Evolutionary conservation across 495 filamentous ascomycete species (phyloP), one percentile per base, ranked within the genome.

Genomic region (Neurospora discreta): DNA sequence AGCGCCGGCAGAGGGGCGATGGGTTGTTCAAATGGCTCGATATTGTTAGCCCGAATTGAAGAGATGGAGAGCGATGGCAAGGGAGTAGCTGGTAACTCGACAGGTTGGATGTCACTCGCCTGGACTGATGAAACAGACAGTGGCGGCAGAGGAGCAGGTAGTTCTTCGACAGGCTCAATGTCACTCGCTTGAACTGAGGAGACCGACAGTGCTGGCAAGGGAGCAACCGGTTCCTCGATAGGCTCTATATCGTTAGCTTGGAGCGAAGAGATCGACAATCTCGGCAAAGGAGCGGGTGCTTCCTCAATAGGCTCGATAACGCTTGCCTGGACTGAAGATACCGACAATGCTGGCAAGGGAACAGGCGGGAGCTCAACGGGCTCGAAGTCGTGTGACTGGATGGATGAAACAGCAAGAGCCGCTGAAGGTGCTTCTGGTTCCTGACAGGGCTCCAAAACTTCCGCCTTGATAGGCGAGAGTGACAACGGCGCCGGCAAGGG

Each of bases 321-420:
- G 46, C 78, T 71, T 36, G 77, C 71, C 44, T 79, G 74, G 9
- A 82, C 73, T 11, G 68, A 70, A 1, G 82, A 80, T 33, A 82
- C 69, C 7, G 74, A 76, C n/a, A 83, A 73, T 44, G 60, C 65
- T 40, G 74, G 73, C 68, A 65, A 40, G 2, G 70, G 38, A 13
- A 44, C 16, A 30, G 75, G 71, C 5, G 73, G 68, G 13, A 71
- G 43, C 18, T 70, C 44, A 15, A 70, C 69, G 23, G 84, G 80
- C 46, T 82, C 77, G 8, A 84, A 75, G 71, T 80, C 73, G 58
- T 78, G 72, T 30, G 78, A 72, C 65, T 78, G 74, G 15, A 82
- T 74, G 11, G 68, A 70, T 2, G 82, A 80, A 38, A 82, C 69
- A 6, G 73, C 76, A 20, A 83, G 74, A 65, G 73, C 74, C 43